Evolutionary conservation across 306 rosid genomes (phyloP).

Genomic region (Pyrus bretschneideri): DNA sequence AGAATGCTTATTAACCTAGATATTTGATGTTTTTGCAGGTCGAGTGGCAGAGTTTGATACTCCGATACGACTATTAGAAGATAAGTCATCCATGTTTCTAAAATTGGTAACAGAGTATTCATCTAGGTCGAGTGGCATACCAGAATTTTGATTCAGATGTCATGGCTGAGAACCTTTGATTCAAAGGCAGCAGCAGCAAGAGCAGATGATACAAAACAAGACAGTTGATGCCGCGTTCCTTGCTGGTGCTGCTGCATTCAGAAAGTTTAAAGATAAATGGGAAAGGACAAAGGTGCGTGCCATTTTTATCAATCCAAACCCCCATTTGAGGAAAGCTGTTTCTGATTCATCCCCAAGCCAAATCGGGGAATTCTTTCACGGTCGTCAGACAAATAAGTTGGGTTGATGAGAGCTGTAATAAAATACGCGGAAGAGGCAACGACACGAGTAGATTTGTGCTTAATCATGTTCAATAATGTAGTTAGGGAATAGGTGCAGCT

Average conservation of each 20-base stretch:
- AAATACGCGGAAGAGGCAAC: constrained; percentile 26
- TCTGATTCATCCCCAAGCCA: constrained; percentile 27
- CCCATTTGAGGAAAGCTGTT: constrained; percentile 18
- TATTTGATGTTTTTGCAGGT: constrained; percentile 48
- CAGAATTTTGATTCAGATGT: constrained; percentile 42
- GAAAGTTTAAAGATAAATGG: constrained; percentile 10
- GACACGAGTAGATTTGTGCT: constrained; percentile 26
- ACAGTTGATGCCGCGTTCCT: neutral
- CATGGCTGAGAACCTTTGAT: constrained; percentile 20
- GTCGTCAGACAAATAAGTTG: constrained; percentile 23
- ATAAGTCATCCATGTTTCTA: constrained; percentile 83
- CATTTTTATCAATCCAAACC: constrained; percentile 1
- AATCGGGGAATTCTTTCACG: constrained; percentile 31
- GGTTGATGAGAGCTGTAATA: constrained; percentile 25
- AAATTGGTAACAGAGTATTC: constrained; percentile 84
- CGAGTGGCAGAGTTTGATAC: constrained; percentile 77
- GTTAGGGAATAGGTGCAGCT: constrained; percentile 34
- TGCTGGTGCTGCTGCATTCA: constrained; percentile 30
- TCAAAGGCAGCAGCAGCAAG: constrained; percentile 29
- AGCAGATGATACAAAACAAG: constrained; percentile 10
- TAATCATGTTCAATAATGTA: constrained; percentile 28
- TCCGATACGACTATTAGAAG: constrained; percentile 68
- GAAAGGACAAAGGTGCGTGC: constrained; percentile 7
- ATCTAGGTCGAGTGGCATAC: constrained; percentile 60
- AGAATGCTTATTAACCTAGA: neutral